Base-by-base conservation (phyloP, 2,329 filamentous ascomycete genomes). In the Clonostachys byssicola region DNA sequence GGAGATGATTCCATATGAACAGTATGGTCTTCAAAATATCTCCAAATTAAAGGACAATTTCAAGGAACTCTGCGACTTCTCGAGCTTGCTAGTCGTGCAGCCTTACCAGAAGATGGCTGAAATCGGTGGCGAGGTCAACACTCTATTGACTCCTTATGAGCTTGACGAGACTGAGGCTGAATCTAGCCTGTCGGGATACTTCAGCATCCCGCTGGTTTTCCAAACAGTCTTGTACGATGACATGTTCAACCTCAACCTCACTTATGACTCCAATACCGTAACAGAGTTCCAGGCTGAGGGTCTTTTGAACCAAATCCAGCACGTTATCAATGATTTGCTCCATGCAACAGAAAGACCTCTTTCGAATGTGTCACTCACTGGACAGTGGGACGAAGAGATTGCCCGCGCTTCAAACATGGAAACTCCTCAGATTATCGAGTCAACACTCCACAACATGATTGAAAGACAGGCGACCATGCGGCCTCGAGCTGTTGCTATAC, bases 391-490 rank as follows among this genome's bases (percentile, higher is more conserved):
- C 3, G 23, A 30, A 30, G 12, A 40, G 12, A 30, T 30, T 30
- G 8, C 23, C 23, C 23, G 23, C 9, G 23, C 23, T 30, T 30
- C 23, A 10, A 30, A 30, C 5, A 30, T 30, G 23, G 23, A 30
- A 10, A 30, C 23, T 10, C 23, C 23, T 30, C 23, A 30, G 9
- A 30, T 30, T 30, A 3, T 30, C 23, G 23, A 30, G 23, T 30
- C 23, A 30, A 30, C 62, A 45, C 66, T 71, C 59, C 68, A 72
- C 43, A 64, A 70, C 33, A 49, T 70, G 44, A 59, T 72, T 42
- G 59, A 60, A 5, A 59, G 64, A 17, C 63, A 64, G 43, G 65
- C 63, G n/a, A 50, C 46, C 12, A 55, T 53, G 34, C 53, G 56
- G 3, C 67, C 69, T 1, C 47, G 52, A 13, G 54, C 59, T 6